These are phyloP conservation scores for Alternaria gansuensis DNA, from an alignment of 2,329 filamentous ascomycete species.

Conservation along the genomic window DNA sequence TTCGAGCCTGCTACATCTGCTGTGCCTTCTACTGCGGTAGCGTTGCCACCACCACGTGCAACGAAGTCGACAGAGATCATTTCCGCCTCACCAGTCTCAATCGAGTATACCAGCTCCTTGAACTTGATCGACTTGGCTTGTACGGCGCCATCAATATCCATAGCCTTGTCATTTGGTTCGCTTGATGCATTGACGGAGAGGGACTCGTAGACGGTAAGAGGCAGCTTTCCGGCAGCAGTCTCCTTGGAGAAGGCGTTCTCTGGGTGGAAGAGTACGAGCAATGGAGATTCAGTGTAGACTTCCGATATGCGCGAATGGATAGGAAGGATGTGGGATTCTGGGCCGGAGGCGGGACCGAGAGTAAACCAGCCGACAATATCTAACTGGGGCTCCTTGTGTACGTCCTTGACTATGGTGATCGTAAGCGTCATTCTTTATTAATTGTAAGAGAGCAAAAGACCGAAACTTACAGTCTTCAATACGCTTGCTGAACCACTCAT, in stretches of 20 bases:
- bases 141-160: conserved; percentile 71
- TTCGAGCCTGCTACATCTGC: conserved; percentile 29
- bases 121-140: conserved; percentile 69
- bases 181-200: conserved; percentile 52
- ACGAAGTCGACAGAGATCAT: conserved; percentile 98
- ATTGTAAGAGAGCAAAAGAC: not conserved
- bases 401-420: conserved; percentile 74
- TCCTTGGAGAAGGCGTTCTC: conserved; percentile 61
- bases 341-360: conserved; percentile 75
- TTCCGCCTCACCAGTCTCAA: conserved; percentile 94
- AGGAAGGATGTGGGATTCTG: conserved; percentile 70
- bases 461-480: conserved; percentile 81
- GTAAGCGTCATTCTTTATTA: conserved; percentile 15
- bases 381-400: conserved; percentile 83
- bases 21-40: conserved; percentile 64
- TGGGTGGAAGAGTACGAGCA: conserved; percentile 88
- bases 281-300: conserved; percentile 81
- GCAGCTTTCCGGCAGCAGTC: conserved; percentile 78
- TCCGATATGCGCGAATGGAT: conserved; percentile 81
- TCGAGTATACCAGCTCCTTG: conserved; percentile 81
- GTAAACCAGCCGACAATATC: conserved; percentile 92
- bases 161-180: conserved; percentile 52
- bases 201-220: conserved; percentile 90
- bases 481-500: conserved; percentile 77
- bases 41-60: conserved; percentile 82